Evolutionary conservation across 495 filamentous ascomycete genomes (phyloP), one percentile per base, ranked within the genome.

Genomic region (Daldinia bambusicola): DNA sequence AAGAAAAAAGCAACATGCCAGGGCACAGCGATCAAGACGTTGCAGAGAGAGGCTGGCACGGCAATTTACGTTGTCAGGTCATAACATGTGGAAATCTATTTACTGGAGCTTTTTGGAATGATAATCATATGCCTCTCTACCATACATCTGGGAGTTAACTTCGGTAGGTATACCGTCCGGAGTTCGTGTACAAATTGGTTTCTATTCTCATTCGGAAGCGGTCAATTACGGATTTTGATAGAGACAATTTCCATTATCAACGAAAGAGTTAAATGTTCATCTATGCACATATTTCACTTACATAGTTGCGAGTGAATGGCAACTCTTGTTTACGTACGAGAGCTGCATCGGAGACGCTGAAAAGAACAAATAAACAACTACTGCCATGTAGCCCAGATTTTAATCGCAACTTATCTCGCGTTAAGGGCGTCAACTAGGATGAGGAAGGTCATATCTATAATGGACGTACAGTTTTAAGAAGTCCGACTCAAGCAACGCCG

Each of bases 1-100:
- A 43, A 53, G 16, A 56, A 53, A 60, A 61, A 64, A 67, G 43
- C 48, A 72, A 62, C 59, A 67, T 72, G 48, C 60, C 63, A 67
- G 41, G 41, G 43, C 34, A 31, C 20, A 16, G 30, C 20, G 38
- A 53, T 38, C 4, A 64, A 30, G 41, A 55, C 52, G 41, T 57
- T 41, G 9, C 52, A 52, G 16, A 52, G 40, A 13, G 18, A 45
- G 61, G 61, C 61, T 61, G 32, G 55, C 55, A 70, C 34, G 56
- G 37, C 56, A 51, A 61, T 56, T 12, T 6, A 57, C 20, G 36
- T 13, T 57, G 50, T 43, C 61, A 31, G 36, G 52, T 58, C 63
- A 67, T 48, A 59, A 37, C 48, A 34, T 45, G 36, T 16, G 20
- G 6, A 56, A 40, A 20, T 30, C 31, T 58, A 14, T 62, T 40